Evolutionary conservation across 2,329 filamentous ascomycete species (phyloP).

Genomic region (Camillea tinctor): DNA sequence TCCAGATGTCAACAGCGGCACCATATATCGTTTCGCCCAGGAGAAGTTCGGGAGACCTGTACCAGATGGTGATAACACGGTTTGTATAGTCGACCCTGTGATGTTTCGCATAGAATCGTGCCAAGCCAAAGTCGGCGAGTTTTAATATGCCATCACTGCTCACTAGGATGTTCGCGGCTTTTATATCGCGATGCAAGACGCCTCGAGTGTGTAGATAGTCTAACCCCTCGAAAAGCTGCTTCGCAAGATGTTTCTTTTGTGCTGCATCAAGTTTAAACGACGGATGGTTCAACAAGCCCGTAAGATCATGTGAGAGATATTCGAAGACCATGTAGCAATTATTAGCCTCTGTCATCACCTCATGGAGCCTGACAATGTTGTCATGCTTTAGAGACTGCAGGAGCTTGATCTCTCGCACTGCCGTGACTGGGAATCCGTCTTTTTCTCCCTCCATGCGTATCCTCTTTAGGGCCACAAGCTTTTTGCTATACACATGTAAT

Average conservation of each 20-base stretch:
- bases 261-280: conserved; percentile 79
- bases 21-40: conserved; percentile 89
- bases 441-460: conserved; percentile 92
- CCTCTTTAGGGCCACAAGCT: conserved; percentile 80
- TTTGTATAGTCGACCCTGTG: conserved; percentile 95
- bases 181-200: conserved; percentile 97
- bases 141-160: conserved; percentile 88
- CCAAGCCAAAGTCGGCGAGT: conserved; percentile 92
- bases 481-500: conserved; percentile 86
- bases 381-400: conserved; percentile 80
- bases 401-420: conserved; percentile 86
- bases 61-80: conserved; percentile 98
- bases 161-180: conserved; percentile 95
- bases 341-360: conserved; percentile 98
- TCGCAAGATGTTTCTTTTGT: conserved; percentile 90
- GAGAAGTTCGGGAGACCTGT: conserved; percentile 85
- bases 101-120: conserved; percentile 92
- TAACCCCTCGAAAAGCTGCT: conserved; percentile 89
- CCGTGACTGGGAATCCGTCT: conserved; percentile 88
- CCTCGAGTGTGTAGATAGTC: conserved; percentile 90
- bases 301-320: conserved; percentile 94
- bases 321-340: conserved; percentile 99
- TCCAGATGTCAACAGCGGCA: conserved; percentile 92
- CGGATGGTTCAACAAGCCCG: conserved; percentile 91
- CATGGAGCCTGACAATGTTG: conserved; percentile 80